These are phyloP conservation scores for Begonia peltatifolia DNA, from an alignment of 306 rosid species.

Conservation along the genomic window DNA sequence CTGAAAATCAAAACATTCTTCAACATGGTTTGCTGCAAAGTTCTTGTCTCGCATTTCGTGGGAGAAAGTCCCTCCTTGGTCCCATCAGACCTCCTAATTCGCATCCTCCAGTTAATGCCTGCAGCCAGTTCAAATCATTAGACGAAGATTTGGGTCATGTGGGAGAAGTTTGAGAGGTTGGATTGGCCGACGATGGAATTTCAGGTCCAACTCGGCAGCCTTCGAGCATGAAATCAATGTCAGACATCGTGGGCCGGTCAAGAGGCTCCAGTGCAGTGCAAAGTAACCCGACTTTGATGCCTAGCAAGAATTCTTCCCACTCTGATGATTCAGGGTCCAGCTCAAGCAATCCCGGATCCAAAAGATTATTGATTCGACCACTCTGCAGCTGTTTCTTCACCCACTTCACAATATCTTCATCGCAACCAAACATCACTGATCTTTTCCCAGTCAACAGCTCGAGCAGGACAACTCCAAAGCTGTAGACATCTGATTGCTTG, in stretches of 20 bases:
- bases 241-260: slow-evolving; percentile 90
- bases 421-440: slow-evolving; percentile 78
- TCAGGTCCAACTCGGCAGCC: slow-evolving; percentile 94
- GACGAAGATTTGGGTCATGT: slow-evolving; percentile 12
- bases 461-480: slow-evolving; percentile 73
- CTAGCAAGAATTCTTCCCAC: slow-evolving; percentile 91
- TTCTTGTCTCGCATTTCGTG: too few species aligned
- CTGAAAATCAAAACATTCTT: too few species aligned
- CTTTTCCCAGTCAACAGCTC: slow-evolving; percentile 83
- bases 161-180: slow-evolving; percentile 76
- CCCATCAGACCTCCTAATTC: too few species aligned
- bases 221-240: slow-evolving; percentile 94
- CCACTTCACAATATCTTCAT: slow-evolving; percentile 95
- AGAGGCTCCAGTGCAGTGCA: slow-evolving; percentile 91
- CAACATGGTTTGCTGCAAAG: too few species aligned
- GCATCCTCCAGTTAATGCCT: too few species aligned
- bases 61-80: too few species aligned
- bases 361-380: slow-evolving; percentile 70
- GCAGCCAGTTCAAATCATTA: too few species aligned
- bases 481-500: slow-evolving; percentile 80
- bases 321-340: slow-evolving; percentile 92
- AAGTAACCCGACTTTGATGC: slow-evolving; percentile 83
- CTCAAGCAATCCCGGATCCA: slow-evolving; percentile 89
- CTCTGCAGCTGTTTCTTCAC: slow-evolving; percentile 77
- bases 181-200: slow-evolving; percentile 80